phyloP scores from a whole-genome alignment of 768 basidiomycete genomes.

The Mycena leptocephala region DNA sequence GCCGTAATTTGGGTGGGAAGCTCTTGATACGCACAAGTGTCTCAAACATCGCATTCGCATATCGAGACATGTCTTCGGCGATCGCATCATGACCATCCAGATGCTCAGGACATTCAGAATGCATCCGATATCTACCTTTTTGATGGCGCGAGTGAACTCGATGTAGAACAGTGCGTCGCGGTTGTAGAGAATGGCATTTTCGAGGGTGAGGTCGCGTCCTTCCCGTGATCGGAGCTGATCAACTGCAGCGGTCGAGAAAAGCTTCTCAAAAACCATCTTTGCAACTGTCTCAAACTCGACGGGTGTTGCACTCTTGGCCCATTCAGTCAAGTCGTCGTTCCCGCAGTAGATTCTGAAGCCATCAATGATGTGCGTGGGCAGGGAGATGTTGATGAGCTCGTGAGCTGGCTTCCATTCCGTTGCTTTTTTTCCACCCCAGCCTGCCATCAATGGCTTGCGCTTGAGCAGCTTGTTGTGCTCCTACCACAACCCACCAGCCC shows the following conservation, averaged over 20 bases:
- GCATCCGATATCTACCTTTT: conserved; percentile 39
- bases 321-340: conserved; percentile 1
- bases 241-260: conserved; percentile 19
- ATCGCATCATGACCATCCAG: conserved; percentile 38
- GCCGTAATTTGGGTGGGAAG: too few species aligned
- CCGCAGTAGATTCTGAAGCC: conserved; percentile 26
- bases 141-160: conserved; percentile 35
- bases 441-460: conserved; percentile 18
- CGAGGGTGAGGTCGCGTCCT: neutral
- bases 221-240: neutral
- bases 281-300: conserved; percentile 24
- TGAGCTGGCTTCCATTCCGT: conserved; percentile 19
- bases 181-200: conserved; percentile 37
- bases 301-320: conserved; percentile 9
- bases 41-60: conserved; percentile 36
- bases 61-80: conserved; percentile 35
- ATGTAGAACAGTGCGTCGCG: too few species aligned
- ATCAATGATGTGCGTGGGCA: conserved; percentile 18
- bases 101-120: conserved; percentile 30
- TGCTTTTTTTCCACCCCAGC: conserved; percentile 6
- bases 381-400: conserved; percentile 18
- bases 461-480: conserved; percentile 30
- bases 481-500: too few species aligned
- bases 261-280: conserved; percentile 19
- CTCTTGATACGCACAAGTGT: too few species aligned